Base-by-base conservation (phyloP, 257 asterid species). In the Striga asiatica region DNA sequence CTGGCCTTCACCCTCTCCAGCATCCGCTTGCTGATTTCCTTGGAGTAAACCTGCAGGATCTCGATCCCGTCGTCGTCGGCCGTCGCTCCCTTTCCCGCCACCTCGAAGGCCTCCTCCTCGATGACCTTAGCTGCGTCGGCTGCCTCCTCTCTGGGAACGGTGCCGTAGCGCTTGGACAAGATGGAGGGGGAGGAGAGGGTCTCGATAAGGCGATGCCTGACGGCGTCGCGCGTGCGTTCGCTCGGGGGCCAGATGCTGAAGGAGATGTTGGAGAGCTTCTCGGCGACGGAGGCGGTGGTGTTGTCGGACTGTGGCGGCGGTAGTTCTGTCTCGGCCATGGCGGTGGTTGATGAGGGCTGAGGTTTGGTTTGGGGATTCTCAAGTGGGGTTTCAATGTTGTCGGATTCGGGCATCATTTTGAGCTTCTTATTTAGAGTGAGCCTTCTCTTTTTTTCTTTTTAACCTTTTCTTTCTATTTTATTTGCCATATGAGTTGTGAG, bases 231-330 rank as follows among this genome's bases (percentile, higher is more conserved):
- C 19, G 94, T 85, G 61, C 94, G 92, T 12, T 77, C 85, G 9
- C 85, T 70, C 0, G 96, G 95, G 0, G 97, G 96, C 97, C 96
- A 89, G 45, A 85, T 81, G 85, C 83, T 78, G 82, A 88, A 81
- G 46, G 95, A 72, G 32, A 69, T 4, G 47, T 16, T 66, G 64
- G 66, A 13, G 76, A 16, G 32, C 28, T 58, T 78, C 46, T 45
- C 53, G 22, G 61, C 12, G 51, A 52, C 50, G 54, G 69, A 50
- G 23, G 48, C 29, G 29, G 60, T 16, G 20, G 41, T 2, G 47
- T 52, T 3, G 28, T 32, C 50, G 25, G 64, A 22, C 34, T 63
- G 62, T 2, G 51, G 50, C 5, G 29, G 70, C 0, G 70, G 11
- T 59, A 58, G 70, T 29, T 64, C 71, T 60, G 64, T 64, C 54